These are phyloP conservation scores for Fusarium decemcellulare DNA, from an alignment of 2,329 filamentous ascomycete genomes.

Conservation along the genomic window DNA sequence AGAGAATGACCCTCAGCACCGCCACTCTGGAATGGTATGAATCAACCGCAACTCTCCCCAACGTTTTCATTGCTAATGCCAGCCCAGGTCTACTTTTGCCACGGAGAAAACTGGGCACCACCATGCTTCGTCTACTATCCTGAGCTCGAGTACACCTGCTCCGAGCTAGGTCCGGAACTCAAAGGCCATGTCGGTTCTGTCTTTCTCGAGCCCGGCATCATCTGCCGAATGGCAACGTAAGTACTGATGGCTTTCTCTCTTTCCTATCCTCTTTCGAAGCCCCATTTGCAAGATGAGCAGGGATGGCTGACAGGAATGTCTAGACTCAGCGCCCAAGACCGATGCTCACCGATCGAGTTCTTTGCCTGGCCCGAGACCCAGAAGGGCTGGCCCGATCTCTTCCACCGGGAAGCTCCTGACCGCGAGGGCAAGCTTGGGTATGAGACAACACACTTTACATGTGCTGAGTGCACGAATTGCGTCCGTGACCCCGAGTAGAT, in stretches of 20 bases:
- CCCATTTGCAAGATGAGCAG: neutral
- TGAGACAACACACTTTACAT: conserved; percentile 46
- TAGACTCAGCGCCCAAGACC: conserved; percentile 23
- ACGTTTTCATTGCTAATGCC: conserved; percentile 11
- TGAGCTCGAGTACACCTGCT: conserved; percentile 44
- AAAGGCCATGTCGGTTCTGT: conserved; percentile 44
- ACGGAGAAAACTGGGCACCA: conserved; percentile 44
- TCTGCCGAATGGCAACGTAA: conserved; percentile 44
- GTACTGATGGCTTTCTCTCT: neutral
- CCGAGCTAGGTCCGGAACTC: conserved; percentile 35
- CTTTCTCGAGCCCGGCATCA: conserved; percentile 42
- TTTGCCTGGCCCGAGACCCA: conserved; percentile 47
- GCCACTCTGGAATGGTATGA: conserved; percentile 38
- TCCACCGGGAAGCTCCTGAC: conserved; percentile 30
- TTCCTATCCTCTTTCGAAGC: neutral
- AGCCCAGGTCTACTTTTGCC: conserved; percentile 46
- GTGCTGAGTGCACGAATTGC: conserved; percentile 43
- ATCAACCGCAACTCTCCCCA: neutral
- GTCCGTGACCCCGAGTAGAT: conserved; percentile 16
- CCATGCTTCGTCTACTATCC: conserved; percentile 43
- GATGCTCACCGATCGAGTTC: conserved; percentile 35
- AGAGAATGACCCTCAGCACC: conserved; percentile 29
- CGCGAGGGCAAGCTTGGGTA: conserved; percentile 29
- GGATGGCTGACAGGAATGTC: conserved; percentile 13
- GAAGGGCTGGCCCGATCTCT: conserved; percentile 38